A percentile compares a stretch with the other conserved stretches of the same genome.
Evolutionary conservation across 345 rosid species (phyloP).

Genomic region (Reutealis trisperma): DNA sequence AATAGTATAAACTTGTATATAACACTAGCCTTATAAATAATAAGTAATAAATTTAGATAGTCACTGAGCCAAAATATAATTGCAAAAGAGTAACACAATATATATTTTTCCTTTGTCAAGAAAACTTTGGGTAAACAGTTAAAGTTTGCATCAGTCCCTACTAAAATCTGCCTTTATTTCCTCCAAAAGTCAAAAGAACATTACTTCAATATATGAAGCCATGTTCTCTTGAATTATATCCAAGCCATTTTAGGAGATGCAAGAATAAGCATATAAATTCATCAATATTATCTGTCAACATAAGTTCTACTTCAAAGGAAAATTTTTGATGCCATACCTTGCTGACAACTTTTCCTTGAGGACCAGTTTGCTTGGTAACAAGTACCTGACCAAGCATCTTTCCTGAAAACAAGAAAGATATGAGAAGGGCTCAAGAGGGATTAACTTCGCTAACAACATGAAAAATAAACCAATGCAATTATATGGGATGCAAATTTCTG

Average conservation of each 20-base stretch:
- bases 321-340: conserved; percentile 54
- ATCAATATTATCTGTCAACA: background rate
- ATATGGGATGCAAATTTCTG: background rate
- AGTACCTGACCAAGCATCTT: conserved; percentile 98
- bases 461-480: background rate
- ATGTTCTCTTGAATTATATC: background rate
- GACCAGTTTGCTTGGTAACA: conserved; percentile 96
- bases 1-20: background rate
- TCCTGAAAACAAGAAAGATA: conserved; percentile 45
- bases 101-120: background rate
- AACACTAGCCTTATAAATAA: background rate
- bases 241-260: background rate
- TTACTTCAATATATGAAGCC: background rate
- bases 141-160: too few species aligned
- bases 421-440: background rate
- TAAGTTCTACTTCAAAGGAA: background rate
- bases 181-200: background rate
- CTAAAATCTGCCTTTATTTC: background rate
- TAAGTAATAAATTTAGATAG: background rate
- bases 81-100: background rate
- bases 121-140: background rate
- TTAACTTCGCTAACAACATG: background rate
- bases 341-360: conserved; percentile 98
- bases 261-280: background rate
- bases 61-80: background rate